Evolutionary conservation across 495 filamentous ascomycete genomes (phyloP), one percentile per base, ranked within the genome.

Genomic region (Cryomyces minteri): DNA sequence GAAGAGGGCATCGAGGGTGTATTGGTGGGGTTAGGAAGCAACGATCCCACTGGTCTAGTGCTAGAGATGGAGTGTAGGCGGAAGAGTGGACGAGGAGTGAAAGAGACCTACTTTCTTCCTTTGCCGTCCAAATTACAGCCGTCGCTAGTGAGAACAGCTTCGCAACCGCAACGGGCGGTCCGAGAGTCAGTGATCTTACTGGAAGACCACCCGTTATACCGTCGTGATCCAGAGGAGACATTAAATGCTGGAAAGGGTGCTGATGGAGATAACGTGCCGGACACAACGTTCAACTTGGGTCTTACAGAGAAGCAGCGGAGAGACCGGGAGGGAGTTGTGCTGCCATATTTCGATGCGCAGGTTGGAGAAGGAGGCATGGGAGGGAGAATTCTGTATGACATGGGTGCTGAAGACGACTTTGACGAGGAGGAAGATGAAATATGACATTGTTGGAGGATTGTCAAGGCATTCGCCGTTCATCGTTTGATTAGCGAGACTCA

Each of bases 371-470:
- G 77, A 0, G 84, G 88, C 9, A 82, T 84, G 31, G 80, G 80
- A 12, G 90, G 92, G 0, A 70, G 88, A 49, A 98, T 98, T 44
- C 55, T 98, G 54, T 96, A 96, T 64, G 88, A 94, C 43, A 90
- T 95, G 79, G 90, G 88, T 31, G 73, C 74, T 43, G 92, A 94
- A 66, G 90, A 98, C 66, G 92, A 98, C 62, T 98, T 94, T 61
- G 90, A 98, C 57, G 90, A 96, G 49, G 92, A 96, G 63, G 92
- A 98, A 58, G 90, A 98, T 68, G 92, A 98, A 62, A 87, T 95
- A 43, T 94, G 62, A 62, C 40, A 25, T 25, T 25, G 18, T 25
- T 25, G 18, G 18, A 25, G 18, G 18, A 25, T 25, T 25, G 18
- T 25, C 18, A 25, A 25, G 18, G 18, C 18, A 25, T 25, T 25